phyloP scores from a whole-genome alignment of 2,329 filamentous ascomycete genomes.

The Colletotrichum plurivorum region DNA sequence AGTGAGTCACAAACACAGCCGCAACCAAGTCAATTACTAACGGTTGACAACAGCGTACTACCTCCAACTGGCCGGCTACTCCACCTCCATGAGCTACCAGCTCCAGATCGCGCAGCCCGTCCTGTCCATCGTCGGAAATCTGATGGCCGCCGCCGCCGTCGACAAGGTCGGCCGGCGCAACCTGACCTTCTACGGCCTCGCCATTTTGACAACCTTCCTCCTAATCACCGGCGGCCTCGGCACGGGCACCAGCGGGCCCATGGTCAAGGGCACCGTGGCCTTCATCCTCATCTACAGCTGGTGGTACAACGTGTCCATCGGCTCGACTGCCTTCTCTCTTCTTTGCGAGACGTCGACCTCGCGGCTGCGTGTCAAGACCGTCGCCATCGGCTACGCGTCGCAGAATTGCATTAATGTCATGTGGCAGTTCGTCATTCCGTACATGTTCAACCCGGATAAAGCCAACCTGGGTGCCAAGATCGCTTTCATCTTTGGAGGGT shows the following conservation, averaged over 20 bases:
- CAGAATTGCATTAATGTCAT: conserved; percentile 46
- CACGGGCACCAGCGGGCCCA: conserved; percentile 42
- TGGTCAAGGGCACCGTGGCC: conserved; percentile 46
- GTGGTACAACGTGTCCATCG: conserved; percentile 58
- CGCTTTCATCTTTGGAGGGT: conserved; percentile 56
- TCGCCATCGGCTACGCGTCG: conserved; percentile 53
- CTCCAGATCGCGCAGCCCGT: conserved; percentile 57
- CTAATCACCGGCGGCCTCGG: conserved; percentile 55
- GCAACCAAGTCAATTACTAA: no score
- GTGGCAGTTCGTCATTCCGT: conserved; percentile 43
- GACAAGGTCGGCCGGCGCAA: conserved; percentile 53
- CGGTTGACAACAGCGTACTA: conserved; percentile 49
- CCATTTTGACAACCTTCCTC: conserved; percentile 55
- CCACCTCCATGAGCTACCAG: conserved; percentile 51
- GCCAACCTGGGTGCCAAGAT: conserved; percentile 56
- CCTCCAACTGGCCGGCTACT: conserved; percentile 57
- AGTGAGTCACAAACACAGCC: not conserved
- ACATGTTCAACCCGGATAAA: conserved; percentile 44
- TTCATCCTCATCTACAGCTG: conserved; percentile 57
- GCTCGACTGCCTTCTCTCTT: conserved; percentile 55
- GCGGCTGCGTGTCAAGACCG: conserved; percentile 56
- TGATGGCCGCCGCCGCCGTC: conserved; percentile 55
- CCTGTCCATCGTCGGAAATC: conserved; percentile 55
- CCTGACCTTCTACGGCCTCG: conserved; percentile 54
- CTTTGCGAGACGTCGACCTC: conserved; percentile 55